Evolutionary conservation across 2,329 filamentous ascomycete genomes (phyloP), one percentile per base, ranked within the genome.

Genomic region (Penicillium sp.): DNA sequence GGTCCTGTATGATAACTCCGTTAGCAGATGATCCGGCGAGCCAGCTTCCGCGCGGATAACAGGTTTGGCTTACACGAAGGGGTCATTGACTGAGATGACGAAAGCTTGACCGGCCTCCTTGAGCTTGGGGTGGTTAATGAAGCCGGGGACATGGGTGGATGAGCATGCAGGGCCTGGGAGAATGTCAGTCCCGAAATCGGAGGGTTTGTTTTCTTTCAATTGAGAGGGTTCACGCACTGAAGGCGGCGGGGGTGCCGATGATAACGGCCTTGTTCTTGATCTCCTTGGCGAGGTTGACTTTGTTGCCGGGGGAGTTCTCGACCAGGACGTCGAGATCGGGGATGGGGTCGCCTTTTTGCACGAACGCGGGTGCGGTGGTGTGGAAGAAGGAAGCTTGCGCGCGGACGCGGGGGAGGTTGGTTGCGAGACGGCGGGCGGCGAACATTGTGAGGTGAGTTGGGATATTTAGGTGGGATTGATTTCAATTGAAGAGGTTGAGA

Each of bases 51-150:
- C 11, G 12, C 11, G 42, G 13, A 16, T 9, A 11, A 18, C 7
- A 28, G 6, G 28, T 29, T 38, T 36, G 39, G 74, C 87, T 73
- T 77, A 95, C 88, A 95, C 91, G 69, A 96, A 96, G 16, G 90
- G 82, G 69, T 97, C 92, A 68, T 97, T 97, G 67, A 96, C 91
- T 13, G 88, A 84, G 49, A 97, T 83, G 34, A 97, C 89, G 64
- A 95, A 95, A 38, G 95, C 88, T 64, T 87, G 79, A 41, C 90
- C 91, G 27, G 88, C 89, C 53, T 85, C 78, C 74, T 88, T 88
- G 61, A 95, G 79, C 68, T 85, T 83, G 47, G 85, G 79, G 67
- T 89, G 87, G 65, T 83, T 84, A 71, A 96, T 86, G 74, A 90
- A 97, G 47, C 88, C 87, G 0, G 92, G 92, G 38, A 97, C 78